Percentiles rank a stretch among this genome's conserved stretches.
These are phyloP conservation scores for Glaciozyma antarctica DNA, from an alignment of 768 basidiomycete genomes.

Conservation along the genomic window DNA sequence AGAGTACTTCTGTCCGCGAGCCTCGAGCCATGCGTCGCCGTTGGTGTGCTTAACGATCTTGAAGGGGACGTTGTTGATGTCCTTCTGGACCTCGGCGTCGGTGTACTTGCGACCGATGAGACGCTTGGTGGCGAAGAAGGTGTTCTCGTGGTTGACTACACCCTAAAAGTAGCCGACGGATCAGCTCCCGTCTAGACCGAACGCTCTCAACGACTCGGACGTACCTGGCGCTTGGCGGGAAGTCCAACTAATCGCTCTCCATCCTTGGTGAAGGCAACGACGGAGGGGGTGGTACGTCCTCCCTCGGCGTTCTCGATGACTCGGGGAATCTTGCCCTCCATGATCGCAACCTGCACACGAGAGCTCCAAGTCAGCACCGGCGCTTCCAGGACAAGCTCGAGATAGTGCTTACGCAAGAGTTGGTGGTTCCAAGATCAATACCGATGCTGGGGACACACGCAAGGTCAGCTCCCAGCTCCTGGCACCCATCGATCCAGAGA, in stretches of 20 bases:
- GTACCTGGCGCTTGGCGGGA: slow-evolving; percentile 79
- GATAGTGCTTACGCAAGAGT: slow-evolving; percentile 4
- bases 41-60: slow-evolving; percentile 53
- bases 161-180: slow-evolving; percentile 43
- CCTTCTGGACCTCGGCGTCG: slow-evolving; percentile 88
- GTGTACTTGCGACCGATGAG: slow-evolving; percentile 85
- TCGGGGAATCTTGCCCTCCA: slow-evolving; percentile 47
- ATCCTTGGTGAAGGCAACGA: slow-evolving; percentile 97
- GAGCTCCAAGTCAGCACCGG: not conserved
- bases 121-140: slow-evolving; percentile 58
- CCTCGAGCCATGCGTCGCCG: slow-evolving; percentile 59
- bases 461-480: not conserved
- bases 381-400: not conserved
- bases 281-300: slow-evolving; percentile 93
- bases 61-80: slow-evolving; percentile 53
- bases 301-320: slow-evolving; percentile 98
- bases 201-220: not conserved
- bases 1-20: slow-evolving; percentile 67
- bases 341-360: slow-evolving; percentile 17
- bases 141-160: slow-evolving; percentile 88
- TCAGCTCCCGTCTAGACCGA: not conserved
- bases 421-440: slow-evolving; percentile 32
- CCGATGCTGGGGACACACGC: slow-evolving; percentile 6
- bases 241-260: slow-evolving; percentile 86
- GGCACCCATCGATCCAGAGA: not conserved